These are phyloP conservation scores for Leccinum arenicola DNA, from an alignment of 768 basidiomycete species.

Conservation along the genomic window DNA sequence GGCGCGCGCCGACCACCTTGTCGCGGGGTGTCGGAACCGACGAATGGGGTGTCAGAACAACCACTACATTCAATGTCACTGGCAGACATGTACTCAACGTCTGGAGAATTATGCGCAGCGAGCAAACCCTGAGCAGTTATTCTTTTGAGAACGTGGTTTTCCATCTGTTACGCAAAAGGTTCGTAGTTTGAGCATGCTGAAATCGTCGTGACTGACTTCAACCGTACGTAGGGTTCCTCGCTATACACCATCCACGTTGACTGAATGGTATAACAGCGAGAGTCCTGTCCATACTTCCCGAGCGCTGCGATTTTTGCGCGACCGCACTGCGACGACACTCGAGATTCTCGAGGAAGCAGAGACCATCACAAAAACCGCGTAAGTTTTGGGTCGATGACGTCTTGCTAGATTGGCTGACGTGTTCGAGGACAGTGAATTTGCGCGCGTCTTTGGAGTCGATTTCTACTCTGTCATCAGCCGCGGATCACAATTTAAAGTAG, in stretches of 20 bases:
- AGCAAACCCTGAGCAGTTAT: conserved; percentile 74
- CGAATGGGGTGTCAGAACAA: conserved; percentile 70
- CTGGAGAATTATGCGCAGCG: conserved; percentile 90
- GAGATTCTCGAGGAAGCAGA: conserved; percentile 82
- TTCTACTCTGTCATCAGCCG: conserved; percentile 93
- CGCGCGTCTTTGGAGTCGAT: conserved; percentile 95
- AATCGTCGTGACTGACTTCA: neutral
- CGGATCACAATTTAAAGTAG: conserved; percentile 98
- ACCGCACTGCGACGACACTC: conserved; percentile 65
- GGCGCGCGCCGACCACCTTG: conserved; percentile 60
- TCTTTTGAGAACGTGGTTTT: conserved; percentile 89
- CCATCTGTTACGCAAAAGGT: conserved; percentile 77
- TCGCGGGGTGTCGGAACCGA: conserved; percentile 37
- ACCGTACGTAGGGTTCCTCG: conserved; percentile 61
- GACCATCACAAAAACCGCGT: conserved; percentile 89
- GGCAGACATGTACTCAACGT: conserved; percentile 92
- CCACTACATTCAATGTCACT: conserved; percentile 77
- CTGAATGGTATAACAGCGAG: conserved; percentile 63
- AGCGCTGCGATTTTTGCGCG: conserved; percentile 61
- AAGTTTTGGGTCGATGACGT: conserved; percentile 4
- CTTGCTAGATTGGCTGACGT: neutral
- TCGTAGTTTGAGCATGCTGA: conserved; percentile 12
- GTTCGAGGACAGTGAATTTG: conserved; percentile 74
- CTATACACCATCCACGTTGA: conserved; percentile 60
- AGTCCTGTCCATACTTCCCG: conserved; percentile 52